A percentile compares a stretch with the other conserved stretches of the same genome.
Evolutionary conservation across 345 rosid species (phyloP).

Genomic region (Camelina hispida): DNA sequence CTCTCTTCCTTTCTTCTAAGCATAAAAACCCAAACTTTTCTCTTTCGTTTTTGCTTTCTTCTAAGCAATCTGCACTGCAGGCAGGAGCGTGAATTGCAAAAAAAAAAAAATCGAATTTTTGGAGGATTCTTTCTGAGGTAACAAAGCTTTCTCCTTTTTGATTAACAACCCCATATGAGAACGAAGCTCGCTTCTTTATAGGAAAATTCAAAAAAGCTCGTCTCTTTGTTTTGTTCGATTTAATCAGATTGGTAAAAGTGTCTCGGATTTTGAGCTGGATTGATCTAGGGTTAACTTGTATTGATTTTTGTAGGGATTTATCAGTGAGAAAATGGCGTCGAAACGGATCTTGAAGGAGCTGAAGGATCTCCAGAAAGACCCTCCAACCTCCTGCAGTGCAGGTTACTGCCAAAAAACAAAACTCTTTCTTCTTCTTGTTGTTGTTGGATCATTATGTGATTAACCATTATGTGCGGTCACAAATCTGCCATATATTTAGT

Average conservation of each 20-base stretch:
- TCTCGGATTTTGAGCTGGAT: slow-evolving; percentile 11
- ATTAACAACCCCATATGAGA: not conserved
- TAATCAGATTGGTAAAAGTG: not conserved
- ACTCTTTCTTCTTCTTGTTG: not conserved
- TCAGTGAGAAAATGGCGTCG: slow-evolving; percentile 54
- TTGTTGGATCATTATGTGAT: not conserved
- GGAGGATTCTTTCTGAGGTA: slow-evolving; percentile 33
- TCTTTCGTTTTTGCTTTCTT: not conserved
- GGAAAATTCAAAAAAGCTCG: not conserved
- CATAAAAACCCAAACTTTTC: slow-evolving; percentile 27
- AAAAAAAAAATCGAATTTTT: slow-evolving; percentile 13
- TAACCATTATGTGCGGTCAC: not conserved
- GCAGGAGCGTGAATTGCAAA: slow-evolving; percentile 14
- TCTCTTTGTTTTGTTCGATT: not conserved
- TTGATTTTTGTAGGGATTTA: not conserved
- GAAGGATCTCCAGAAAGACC: slow-evolving; percentile 70
- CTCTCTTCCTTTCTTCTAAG: not conserved
- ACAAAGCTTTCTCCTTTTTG: not conserved
- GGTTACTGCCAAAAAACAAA: slow-evolving; percentile 35
- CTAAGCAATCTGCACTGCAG: slow-evolving; percentile 33
- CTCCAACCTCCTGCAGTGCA: slow-evolving; percentile 71
- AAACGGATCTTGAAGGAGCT: slow-evolving; percentile 67
- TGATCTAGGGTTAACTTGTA: slow-evolving; percentile 21
- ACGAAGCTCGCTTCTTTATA: not conserved
- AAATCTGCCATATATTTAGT: not conserved